Conservation (phyloP, 2,329 filamentous ascomycete species). For the Ceratocystis ficicola region DNA sequence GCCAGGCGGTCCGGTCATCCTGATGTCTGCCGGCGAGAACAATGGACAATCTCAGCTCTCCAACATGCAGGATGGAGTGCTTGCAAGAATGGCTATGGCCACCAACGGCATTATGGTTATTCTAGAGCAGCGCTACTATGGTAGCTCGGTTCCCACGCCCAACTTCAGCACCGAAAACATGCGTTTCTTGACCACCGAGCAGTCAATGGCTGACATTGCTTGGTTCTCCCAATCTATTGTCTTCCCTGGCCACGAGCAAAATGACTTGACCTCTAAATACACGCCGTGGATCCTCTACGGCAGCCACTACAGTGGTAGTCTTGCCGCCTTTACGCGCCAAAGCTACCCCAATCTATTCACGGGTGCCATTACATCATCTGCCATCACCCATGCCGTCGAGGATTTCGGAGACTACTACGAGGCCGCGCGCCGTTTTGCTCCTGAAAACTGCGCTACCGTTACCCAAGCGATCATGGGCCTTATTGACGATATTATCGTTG, state of each 20-base stretch:
- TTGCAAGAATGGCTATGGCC: conserved; percentile 55
- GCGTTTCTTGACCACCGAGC: conserved; percentile 72
- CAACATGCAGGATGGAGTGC: conserved; percentile 66
- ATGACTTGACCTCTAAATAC: conserved; percentile 51
- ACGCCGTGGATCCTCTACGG: conserved; percentile 70
- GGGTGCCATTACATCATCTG: conserved; percentile 68
- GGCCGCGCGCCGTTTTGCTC: conserved; percentile 38
- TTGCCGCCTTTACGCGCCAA: conserved; percentile 63
- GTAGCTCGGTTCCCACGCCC: conserved; percentile 55
- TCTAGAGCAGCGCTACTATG: conserved; percentile 81
- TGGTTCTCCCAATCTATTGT: conserved; percentile 66
- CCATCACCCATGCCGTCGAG: conserved; percentile 63
- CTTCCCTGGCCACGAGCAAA: conserved; percentile 56
- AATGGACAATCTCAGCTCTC: conserved; percentile 49
- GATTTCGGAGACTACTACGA: conserved; percentile 59
- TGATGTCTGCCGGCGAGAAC: conserved; percentile 63
- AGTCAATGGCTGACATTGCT: conserved; percentile 66
- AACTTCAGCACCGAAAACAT: conserved; percentile 57
- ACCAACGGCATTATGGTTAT: conserved; percentile 67
- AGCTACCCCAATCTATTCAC: conserved; percentile 68
- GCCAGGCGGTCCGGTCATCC: conserved; percentile 66
- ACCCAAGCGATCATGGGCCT: conserved; percentile 46
- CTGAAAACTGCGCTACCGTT: conserved; percentile 49
- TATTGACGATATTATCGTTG: conserved; percentile 41
- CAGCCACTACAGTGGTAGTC: conserved; percentile 70